Conservation (phyloP, 1,284 basidiomycete genomes). For the Chondrostereum purpureum region DNA sequence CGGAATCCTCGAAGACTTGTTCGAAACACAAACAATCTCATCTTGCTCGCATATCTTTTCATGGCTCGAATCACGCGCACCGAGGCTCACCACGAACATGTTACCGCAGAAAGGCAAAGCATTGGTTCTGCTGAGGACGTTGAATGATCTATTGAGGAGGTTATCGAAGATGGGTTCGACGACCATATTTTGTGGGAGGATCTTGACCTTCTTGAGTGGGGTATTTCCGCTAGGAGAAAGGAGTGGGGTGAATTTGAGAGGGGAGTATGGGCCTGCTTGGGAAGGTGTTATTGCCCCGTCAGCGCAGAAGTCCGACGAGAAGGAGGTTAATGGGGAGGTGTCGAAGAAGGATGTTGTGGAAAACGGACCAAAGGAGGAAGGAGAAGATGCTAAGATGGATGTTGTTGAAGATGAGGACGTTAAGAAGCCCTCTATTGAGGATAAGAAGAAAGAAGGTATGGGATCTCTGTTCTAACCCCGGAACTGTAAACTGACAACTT, state of each 20-base stretch:
- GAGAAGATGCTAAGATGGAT: slow-evolving; percentile 22
- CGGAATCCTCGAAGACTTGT: slow-evolving; percentile 62
- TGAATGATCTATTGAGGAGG: slow-evolving; percentile 82
- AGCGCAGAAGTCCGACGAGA: slow-evolving; percentile 20
- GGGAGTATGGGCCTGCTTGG: slow-evolving; percentile 80
- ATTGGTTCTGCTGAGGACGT: slow-evolving; percentile 72
- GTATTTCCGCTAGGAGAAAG: slow-evolving; percentile 85
- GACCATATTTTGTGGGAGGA: slow-evolving; percentile 83
- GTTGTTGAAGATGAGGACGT: slow-evolving; percentile 41
- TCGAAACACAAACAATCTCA: slow-evolving; percentile 75
- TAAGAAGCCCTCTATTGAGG: slow-evolving; percentile 25
- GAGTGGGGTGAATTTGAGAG: slow-evolving; percentile 85
- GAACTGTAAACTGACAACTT: slow-evolving; percentile 6
- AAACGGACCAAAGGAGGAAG: slow-evolving; percentile 20
- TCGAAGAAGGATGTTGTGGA: slow-evolving; percentile 23
- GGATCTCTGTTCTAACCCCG: slow-evolving; percentile 1
- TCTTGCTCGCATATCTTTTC: slow-evolving; percentile 80
- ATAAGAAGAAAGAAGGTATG: slow-evolving; percentile 60
- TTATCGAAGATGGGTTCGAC: slow-evolving; percentile 78
- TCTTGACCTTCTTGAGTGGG: slow-evolving; percentile 77
- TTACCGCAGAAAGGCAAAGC: slow-evolving; percentile 83
- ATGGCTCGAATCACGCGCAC: slow-evolving; percentile 71
- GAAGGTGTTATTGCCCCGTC: slow-evolving; percentile 47
- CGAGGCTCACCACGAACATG: slow-evolving; percentile 65
- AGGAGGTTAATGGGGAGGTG: slow-evolving; percentile 23